A percentile compares a stretch with the other conserved stretches of the same genome.
phyloP scores from a whole-genome alignment of 2,329 filamentous ascomycete genomes.

The Sclerotinia spermophila region DNA sequence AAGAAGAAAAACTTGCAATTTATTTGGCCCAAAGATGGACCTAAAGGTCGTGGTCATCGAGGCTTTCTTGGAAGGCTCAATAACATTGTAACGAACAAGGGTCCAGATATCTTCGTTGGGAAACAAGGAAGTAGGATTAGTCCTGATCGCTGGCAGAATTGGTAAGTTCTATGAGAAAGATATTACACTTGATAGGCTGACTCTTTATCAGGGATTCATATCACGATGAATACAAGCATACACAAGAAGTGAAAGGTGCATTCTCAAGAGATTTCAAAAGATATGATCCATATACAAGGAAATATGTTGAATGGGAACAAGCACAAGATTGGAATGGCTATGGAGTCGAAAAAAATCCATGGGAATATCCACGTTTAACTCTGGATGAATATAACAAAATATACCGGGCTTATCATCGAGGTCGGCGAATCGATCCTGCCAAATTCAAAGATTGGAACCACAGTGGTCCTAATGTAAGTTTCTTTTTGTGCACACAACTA shows the following conservation, averaged over 20 bases:
- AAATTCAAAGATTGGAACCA: constrained; percentile 31
- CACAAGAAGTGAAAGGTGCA: constrained; percentile 15
- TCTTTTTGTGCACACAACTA: neutral
- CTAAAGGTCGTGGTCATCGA: constrained; percentile 27
- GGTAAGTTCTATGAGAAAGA: constrained; percentile 21
- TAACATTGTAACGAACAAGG: constrained; percentile 40
- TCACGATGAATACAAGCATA: constrained; percentile 21
- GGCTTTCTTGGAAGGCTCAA: constrained; percentile 35
- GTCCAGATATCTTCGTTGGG: constrained; percentile 43
- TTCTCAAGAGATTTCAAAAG: constrained; percentile 23
- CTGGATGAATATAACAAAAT: constrained; percentile 26
- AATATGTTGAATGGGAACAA: constrained; percentile 30
- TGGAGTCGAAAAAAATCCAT: constrained; percentile 16
- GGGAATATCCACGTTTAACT: constrained; percentile 32
- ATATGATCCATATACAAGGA: constrained; percentile 34
- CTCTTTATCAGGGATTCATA: constrained; percentile 34
- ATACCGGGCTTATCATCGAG: constrained; percentile 6
- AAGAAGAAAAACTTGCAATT: constrained; percentile 24
- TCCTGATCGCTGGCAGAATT: constrained; percentile 35
- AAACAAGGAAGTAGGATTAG: constrained; percentile 24
- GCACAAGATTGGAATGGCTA: constrained; percentile 24
- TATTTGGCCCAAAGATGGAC: constrained; percentile 36
- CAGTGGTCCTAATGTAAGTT: constrained; percentile 31
- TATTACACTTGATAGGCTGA: neutral
- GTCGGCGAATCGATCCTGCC: constrained; percentile 18